Evolutionary conservation across 2,329 filamentous ascomycete species (phyloP).

Genomic region (Fusarium cicatricum): DNA sequence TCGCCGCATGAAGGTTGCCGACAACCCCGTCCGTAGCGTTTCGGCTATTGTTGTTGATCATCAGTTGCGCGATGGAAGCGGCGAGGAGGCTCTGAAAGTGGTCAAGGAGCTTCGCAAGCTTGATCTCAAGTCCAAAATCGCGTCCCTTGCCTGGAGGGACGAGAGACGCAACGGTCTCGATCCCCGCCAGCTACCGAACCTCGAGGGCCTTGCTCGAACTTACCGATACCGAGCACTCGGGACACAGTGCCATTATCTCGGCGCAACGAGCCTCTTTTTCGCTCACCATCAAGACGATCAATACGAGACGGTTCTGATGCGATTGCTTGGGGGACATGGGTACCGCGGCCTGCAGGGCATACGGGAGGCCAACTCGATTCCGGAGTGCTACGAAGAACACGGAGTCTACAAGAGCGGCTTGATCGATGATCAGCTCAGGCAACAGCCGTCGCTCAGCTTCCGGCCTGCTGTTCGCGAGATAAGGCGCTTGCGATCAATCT

Average conservation of each 20-base stretch:
- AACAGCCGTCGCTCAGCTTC: conserved; percentile 51
- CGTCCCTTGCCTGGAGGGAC: conserved; percentile 57
- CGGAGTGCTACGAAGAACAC: conserved; percentile 81
- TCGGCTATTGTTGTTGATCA: conserved; percentile 66
- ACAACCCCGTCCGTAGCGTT: conserved; percentile 54
- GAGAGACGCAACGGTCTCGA: conserved; percentile 43
- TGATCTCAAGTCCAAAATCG: conserved; percentile 43
- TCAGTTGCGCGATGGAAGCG: conserved; percentile 60
- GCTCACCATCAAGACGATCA: conserved; percentile 93
- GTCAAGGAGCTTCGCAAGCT: conserved; percentile 49
- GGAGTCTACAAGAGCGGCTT: conserved; percentile 74
- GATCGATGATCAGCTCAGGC: conserved; percentile 54
- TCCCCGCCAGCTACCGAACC: conserved; percentile 59
- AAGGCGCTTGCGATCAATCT: conserved; percentile 41
- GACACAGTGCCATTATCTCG: conserved; percentile 58
- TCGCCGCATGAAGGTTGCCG: conserved; percentile 51
- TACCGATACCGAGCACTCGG: conserved; percentile 79
- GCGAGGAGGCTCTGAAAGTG: conserved; percentile 61
- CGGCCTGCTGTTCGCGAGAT: conserved; percentile 43
- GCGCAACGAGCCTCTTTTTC: conserved; percentile 71
- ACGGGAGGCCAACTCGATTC: conserved; percentile 70
- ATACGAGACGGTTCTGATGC: conserved; percentile 87
- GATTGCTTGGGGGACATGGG: conserved; percentile 72
- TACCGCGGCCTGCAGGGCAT: conserved; percentile 80
- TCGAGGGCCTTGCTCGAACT: conserved; percentile 80